Evolutionary conservation across 192 early-diverging fungal genomes (phyloP).

Genomic region (Entomortierella beljakovae): DNA sequence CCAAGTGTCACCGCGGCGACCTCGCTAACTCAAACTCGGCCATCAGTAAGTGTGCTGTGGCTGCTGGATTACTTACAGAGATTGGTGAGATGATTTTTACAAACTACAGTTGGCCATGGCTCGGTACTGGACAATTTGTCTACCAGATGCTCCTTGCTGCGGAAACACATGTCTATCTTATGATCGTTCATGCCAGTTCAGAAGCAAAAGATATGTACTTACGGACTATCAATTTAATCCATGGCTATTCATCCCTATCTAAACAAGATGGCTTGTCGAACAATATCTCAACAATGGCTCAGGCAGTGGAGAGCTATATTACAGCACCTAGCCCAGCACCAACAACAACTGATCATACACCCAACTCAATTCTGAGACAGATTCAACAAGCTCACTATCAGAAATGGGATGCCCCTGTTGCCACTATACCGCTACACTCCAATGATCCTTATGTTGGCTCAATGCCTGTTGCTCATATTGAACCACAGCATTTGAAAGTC

Average conservation of each 20-base stretch:
- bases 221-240: slow-evolving; percentile 22
- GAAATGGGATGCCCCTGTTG: too few species aligned
- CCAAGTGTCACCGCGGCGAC: neutral
- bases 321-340: neutral
- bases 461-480: neutral
- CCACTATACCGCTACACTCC: neutral
- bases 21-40: slow-evolving; percentile 15
- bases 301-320: slow-evolving; percentile 8
- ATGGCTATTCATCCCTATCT: slow-evolving; percentile 22
- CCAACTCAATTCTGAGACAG: slow-evolving; percentile 19
- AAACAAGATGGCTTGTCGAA: slow-evolving; percentile 9
- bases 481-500: slow-evolving; percentile 18
- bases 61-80: slow-evolving; percentile 22
- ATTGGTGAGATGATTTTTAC: slow-evolving; percentile 36
- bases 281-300: slow-evolving; percentile 4
- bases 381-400: slow-evolving; percentile 23
- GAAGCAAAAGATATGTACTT: slow-evolving; percentile 12
- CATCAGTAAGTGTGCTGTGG: slow-evolving; percentile 13
- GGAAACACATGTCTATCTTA: slow-evolving; percentile 32
- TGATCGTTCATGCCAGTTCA: slow-evolving; percentile 5
- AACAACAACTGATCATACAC: neutral
- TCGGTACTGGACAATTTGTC: slow-evolving; percentile 34
- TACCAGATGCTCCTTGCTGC: slow-evolving; percentile 42
- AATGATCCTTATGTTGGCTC: neutral
- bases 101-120: slow-evolving; percentile 51